Conservation (phyloP, 1,139 yeast genomes). For the Zygoascus hellenicus region DNA sequence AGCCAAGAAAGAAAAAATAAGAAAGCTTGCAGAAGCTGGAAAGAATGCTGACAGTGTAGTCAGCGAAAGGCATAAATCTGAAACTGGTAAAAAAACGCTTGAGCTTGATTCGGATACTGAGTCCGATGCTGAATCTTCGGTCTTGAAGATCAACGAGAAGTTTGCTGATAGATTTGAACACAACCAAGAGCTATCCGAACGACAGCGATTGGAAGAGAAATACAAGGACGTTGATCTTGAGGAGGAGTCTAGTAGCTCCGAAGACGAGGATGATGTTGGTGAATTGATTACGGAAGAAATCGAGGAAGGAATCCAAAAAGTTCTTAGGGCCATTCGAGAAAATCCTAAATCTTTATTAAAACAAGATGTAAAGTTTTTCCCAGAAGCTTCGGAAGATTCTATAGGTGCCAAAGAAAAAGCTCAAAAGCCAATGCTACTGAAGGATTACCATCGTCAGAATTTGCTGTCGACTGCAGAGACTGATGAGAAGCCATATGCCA, state of each 20-base stretch:
- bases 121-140: constrained; percentile 26
- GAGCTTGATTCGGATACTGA: constrained; percentile 16
- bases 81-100: constrained; percentile 11
- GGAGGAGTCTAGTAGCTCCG: constrained; percentile 41
- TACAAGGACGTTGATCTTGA: constrained; percentile 29
- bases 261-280: constrained; percentile 91
- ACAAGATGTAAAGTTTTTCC: constrained; percentile 60
- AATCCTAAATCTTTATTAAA: constrained; percentile 59
- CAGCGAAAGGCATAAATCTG: background rate
- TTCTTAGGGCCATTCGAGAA: constrained; percentile 60
- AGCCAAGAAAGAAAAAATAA: constrained; percentile 66
- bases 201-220: constrained; percentile 27
- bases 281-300: constrained; percentile 82
- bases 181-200: constrained; percentile 34
- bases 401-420: constrained; percentile 14
- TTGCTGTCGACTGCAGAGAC: constrained; percentile 51
- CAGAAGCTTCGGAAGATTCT: constrained; percentile 24
- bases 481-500: constrained; percentile 57
- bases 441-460: constrained; percentile 87
- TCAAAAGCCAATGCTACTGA: constrained; percentile 72
- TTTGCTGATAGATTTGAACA: constrained; percentile 32
- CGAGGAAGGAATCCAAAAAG: constrained; percentile 70
- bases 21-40: constrained; percentile 19
- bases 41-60: background rate
- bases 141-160: constrained; percentile 28